phyloP scores from a whole-genome alignment of 441 rosid genomes.

The Arabidopsis lyrata region DNA sequence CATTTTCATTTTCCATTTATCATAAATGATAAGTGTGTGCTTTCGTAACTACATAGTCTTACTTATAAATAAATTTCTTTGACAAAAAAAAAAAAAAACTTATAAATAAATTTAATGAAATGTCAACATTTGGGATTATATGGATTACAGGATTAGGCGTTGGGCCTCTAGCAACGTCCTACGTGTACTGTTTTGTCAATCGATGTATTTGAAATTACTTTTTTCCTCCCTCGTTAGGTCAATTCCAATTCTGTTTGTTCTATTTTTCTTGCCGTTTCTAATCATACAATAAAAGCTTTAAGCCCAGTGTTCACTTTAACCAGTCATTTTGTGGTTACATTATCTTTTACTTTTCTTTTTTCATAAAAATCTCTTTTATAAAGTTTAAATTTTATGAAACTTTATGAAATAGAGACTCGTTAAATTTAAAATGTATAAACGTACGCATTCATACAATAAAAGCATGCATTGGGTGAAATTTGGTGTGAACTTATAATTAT shows the following conservation, averaged over 20 bases:
- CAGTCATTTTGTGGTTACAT: no score
- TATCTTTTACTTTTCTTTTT: no score
- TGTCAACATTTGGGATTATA: slow-evolving; percentile 25
- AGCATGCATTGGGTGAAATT: slow-evolving; percentile 29
- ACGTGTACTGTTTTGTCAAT: slow-evolving; percentile 31
- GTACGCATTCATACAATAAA: neutral
- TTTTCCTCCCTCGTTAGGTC: slow-evolving; percentile 28
- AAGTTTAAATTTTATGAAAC: no score
- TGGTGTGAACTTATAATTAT: slow-evolving; percentile 39
- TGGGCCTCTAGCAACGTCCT: slow-evolving; percentile 24
- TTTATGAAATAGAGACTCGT: no score
- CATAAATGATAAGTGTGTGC: slow-evolving; percentile 11
- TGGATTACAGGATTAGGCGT: slow-evolving; percentile 33
- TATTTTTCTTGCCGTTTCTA: neutral
- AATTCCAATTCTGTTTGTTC: slow-evolving; percentile 30
- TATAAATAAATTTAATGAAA: neutral
- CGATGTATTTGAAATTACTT: slow-evolving; percentile 23
- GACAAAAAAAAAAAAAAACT: no score
- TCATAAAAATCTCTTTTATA: no score
- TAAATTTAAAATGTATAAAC: no score
- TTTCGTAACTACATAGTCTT: neutral
- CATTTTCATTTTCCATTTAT: slow-evolving; percentile 9
- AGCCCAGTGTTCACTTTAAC: no score
- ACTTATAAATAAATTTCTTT: neutral
- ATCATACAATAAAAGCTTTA: no score